Base-by-base conservation (phyloP, 768 basidiomycete species). In the Leccinum incarnatum region DNA sequence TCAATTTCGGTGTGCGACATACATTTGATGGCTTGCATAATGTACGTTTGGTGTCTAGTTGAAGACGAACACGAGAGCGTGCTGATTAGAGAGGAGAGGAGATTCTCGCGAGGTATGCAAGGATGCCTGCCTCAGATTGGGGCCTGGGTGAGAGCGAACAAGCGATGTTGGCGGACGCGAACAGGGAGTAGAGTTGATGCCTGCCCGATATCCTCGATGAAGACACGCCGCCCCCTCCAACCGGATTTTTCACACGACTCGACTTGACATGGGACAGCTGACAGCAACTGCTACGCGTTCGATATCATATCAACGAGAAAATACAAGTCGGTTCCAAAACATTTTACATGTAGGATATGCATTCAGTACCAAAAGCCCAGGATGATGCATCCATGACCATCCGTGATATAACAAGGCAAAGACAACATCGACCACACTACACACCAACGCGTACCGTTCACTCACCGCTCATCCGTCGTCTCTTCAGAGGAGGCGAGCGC, bases 21-120 rank as follows among this genome's bases (percentile, higher is more conserved):
- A 91, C 92, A 94, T 83, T 94, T 93, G 71, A 93, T 94, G 72
- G 91, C 89, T 81, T 93, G 91, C 91, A 93, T 93, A 67, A 54
- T 62, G 64, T 51, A 52, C 45, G 58, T 58, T 32, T 62, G 57
- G 55, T 1, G 63, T 65, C 61, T 61, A 61, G 59, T 55, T 62
- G 37, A 47, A 59, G 60, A 56, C 50, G 45, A 58, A 47, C 30
- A 56, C 36, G 60, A 51, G 67, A 59, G 53, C 15, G 54, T 66
- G 34, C 50, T 53, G 57, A 59, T 45, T 62, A 21, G 25, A 29
- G 55, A 55, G 51, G 54, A 65, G 51, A 61, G 62, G 57, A 30
- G 30, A 47, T 46, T 55, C 56, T 55, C n/a, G 46, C 34, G 52
- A 32, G 8, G 32, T 56, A 29, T 53, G 15, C 23, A 42, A 34